Conservation (phyloP, 495 filamentous ascomycete genomes). For the Saxispiralis lemnorum region DNA sequence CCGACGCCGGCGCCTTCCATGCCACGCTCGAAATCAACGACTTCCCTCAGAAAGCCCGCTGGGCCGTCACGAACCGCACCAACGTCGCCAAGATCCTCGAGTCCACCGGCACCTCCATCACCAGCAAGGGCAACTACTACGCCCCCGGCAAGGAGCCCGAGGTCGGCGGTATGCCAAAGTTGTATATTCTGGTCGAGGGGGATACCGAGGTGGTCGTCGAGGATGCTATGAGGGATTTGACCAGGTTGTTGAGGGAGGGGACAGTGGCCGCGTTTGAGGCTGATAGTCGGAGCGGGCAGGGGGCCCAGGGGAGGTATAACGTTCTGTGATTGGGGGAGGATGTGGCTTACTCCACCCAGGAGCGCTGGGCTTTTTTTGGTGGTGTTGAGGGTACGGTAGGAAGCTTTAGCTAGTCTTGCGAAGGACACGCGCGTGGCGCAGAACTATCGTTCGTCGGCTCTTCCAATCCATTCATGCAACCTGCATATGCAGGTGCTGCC, state of each 20-base stretch:
- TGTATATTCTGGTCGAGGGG: constrained; percentile 94
- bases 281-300: constrained; percentile 46
- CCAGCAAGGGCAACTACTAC: constrained; percentile 89
- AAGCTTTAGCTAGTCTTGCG: too few relatives aligned
- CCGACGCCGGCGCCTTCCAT: constrained; percentile 93
- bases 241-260: constrained; percentile 76
- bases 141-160: constrained; percentile 60
- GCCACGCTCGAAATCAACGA: constrained; percentile 98
- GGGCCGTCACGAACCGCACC: constrained; percentile 96
- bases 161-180: constrained; percentile 59
- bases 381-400: too few relatives aligned
- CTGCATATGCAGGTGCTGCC: too few relatives aligned
- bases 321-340: constrained; percentile 39
- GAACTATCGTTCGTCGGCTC: too few relatives aligned
- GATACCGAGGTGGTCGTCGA: constrained; percentile 87
- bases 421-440: too few relatives aligned
- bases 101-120: constrained; percentile 86
- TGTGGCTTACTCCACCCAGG: too few relatives aligned
- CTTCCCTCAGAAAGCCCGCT: constrained; percentile 95
- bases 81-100: constrained; percentile 98
- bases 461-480: too few relatives aligned
- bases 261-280: constrained; percentile 76
- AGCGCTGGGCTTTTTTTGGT: too few relatives aligned
- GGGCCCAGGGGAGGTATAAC: constrained; percentile 72
- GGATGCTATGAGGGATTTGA: constrained; percentile 80